Percentiles rank a stretch among this genome's conserved stretches.
phyloP scores from a whole-genome alignment of 2,329 filamentous ascomycete species.

The Periglandula ipomoeae region DNA sequence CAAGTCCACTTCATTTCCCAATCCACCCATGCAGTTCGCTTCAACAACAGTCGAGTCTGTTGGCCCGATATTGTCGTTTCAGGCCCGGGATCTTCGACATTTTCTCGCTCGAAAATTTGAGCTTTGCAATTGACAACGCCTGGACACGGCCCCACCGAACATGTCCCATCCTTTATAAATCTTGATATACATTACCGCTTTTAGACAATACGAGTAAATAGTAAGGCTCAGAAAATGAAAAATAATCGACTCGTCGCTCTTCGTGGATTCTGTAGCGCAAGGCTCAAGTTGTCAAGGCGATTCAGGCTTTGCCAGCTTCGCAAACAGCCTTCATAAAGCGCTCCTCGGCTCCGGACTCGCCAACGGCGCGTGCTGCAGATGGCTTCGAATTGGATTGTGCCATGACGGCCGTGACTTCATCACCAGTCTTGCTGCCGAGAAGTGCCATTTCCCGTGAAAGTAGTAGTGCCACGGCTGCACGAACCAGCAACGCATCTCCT shows the following conservation, averaged over 20 bases:
- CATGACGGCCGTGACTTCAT: slow-evolving; percentile 33
- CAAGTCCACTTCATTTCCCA: neutral
- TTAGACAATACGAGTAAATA: slow-evolving; percentile 10
- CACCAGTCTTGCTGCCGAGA: slow-evolving; percentile 34
- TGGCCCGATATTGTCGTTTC: neutral
- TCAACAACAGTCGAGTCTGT: neutral
- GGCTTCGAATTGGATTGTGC: slow-evolving; percentile 21
- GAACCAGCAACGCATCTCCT: slow-evolving; percentile 61
- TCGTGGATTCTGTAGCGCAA: no score
- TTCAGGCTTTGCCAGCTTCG: slow-evolving; percentile 24
- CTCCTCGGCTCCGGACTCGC: slow-evolving; percentile 38
- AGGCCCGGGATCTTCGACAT: neutral
- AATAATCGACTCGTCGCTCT: neutral
- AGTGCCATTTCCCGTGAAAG: slow-evolving; percentile 42
- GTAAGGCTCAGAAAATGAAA: slow-evolving; percentile 1
- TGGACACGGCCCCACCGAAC: slow-evolving; percentile 2
- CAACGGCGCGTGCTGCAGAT: slow-evolving; percentile 25
- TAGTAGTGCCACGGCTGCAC: slow-evolving; percentile 62
- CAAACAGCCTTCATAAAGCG: slow-evolving; percentile 27
- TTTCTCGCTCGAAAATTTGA: neutral
- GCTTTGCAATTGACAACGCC: slow-evolving; percentile 11
- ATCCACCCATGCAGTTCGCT: neutral
- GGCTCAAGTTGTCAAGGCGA: no score
- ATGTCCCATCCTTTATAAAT: slow-evolving; percentile 10
- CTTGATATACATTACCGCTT: slow-evolving; percentile 17